phyloP scores from a whole-genome alignment of 2,329 filamentous ascomycete genomes.

The Emmonsia crescens region DNA sequence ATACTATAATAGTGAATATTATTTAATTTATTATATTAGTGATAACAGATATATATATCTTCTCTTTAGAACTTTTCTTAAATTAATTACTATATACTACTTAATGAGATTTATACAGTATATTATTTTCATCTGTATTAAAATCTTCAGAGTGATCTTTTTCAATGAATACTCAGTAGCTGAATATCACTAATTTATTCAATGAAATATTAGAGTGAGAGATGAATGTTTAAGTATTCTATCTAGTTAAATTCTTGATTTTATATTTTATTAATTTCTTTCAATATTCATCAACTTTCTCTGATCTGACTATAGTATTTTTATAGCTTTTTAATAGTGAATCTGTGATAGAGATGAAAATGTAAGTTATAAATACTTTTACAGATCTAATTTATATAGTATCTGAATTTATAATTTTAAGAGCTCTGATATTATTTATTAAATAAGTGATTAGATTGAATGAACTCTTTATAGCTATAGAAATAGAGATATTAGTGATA shows the following conservation, averaged over 20 bases:
- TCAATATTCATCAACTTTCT: not conserved
- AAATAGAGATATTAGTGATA: too few relatives aligned
- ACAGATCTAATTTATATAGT: too few relatives aligned
- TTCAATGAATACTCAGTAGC: not conserved
- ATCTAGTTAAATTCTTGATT: not conserved
- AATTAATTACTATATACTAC: not conserved
- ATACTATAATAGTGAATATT: not conserved
- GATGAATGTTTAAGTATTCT: not conserved
- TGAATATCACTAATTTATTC: not conserved
- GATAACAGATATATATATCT: not conserved
- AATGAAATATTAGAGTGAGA: not conserved
- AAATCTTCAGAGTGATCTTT: not conserved
- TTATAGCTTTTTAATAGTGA: not conserved
- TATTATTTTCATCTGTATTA: not conserved
- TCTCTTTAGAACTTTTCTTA: not conserved
- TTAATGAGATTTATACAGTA: not conserved
- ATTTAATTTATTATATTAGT: not conserved
- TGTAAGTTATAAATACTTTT: too few relatives aligned
- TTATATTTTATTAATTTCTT: not conserved
- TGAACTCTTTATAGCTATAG: too few relatives aligned
- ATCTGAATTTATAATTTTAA: too few relatives aligned
- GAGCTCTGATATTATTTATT: too few relatives aligned
- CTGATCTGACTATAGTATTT: not conserved
- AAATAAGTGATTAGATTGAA: too few relatives aligned
- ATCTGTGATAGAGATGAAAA: too few relatives aligned